A percentile compares a stretch with the other conserved stretches of the same genome.
phyloP scores from a whole-genome alignment of 2,329 filamentous ascomycete species.

The Fusarium graminum region DNA sequence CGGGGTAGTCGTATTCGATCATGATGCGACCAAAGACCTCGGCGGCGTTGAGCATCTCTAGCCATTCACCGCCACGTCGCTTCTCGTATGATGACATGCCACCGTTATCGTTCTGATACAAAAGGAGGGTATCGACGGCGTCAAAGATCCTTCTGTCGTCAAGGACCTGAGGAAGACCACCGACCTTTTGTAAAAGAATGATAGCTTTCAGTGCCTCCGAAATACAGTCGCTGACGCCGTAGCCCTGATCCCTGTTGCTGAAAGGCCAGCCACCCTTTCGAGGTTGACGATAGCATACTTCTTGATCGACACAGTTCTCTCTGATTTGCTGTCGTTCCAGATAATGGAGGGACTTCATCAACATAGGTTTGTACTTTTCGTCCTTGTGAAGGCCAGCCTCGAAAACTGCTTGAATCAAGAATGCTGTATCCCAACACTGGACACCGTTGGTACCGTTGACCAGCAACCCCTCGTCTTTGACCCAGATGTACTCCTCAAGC shows the following conservation, averaged over 20 bases:
- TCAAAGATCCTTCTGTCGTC: constrained; percentile 85
- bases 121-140: constrained; percentile 88
- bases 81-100: constrained; percentile 93
- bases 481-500: constrained; percentile 88
- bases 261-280: constrained; percentile 97
- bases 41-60: constrained; percentile 92
- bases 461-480: constrained; percentile 92
- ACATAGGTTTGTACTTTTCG: constrained; percentile 83
- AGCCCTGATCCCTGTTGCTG: constrained; percentile 91
- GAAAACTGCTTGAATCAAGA: constrained; percentile 84
- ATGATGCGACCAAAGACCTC: constrained; percentile 98
- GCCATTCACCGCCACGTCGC: constrained; percentile 78
- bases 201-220: constrained; percentile 91
- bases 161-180: constrained; percentile 79
- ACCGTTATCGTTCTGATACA: constrained; percentile 89
- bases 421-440: constrained; percentile 96
- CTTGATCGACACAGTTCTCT: constrained; percentile 82
- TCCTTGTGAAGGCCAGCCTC: constrained; percentile 84
- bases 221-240: constrained; percentile 94
- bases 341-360: constrained; percentile 84
- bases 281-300: constrained; percentile 87
- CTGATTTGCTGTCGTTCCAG: constrained; percentile 92
- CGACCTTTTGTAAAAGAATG: constrained; percentile 83
- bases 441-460: constrained; percentile 98
- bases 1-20: constrained; percentile 98